Percentiles rank a stretch among this genome's conserved stretches.
Evolutionary conservation across 1,139 yeast species (phyloP).

Genomic region (Wickerhamomyces sp.): DNA sequence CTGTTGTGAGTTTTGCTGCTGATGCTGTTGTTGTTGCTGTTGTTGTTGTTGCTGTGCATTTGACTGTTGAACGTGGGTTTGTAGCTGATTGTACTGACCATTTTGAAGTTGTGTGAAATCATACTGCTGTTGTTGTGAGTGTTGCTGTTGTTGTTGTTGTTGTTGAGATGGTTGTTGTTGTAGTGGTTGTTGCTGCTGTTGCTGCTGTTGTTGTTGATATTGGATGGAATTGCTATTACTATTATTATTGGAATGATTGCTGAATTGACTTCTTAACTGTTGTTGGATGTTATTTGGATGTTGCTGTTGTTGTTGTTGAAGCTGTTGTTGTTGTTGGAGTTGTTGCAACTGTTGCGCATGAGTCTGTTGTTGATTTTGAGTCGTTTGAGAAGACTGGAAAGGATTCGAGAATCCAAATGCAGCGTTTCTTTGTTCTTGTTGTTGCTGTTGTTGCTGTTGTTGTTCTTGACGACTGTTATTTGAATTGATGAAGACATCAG

Average conservation of each 20-base stretch:
- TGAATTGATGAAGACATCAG: constrained; percentile 22
- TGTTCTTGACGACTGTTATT: constrained; percentile 14
- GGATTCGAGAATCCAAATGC: constrained; percentile 2
- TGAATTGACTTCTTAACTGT: constrained; percentile 9
- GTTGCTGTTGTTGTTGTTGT: neutral
- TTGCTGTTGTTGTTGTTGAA: constrained; percentile 6
- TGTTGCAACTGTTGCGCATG: constrained; percentile 5
- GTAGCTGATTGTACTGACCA: constrained; percentile 1
- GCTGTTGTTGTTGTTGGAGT: constrained; percentile 13
- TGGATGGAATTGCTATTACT: constrained; percentile 7
- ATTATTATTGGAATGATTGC: constrained; percentile 5
- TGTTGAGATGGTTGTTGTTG: neutral
- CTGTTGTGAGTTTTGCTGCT: constrained; percentile 16
- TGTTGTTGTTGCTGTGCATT: constrained; percentile 5
- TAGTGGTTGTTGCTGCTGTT: constrained; percentile 2
- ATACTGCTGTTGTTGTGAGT: constrained; percentile 4
- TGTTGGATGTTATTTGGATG: constrained; percentile 3
- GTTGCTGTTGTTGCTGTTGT: constrained; percentile 11
- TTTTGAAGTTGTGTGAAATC: constrained; percentile 5
- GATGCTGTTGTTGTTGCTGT: constrained; percentile 3
- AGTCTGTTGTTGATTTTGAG: too few relatives aligned
- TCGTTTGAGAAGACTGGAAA: constrained; percentile 5
- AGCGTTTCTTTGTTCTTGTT: constrained; percentile 13
- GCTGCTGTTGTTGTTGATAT: constrained; percentile 14
- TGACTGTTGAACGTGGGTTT: neutral